Base-by-base conservation (phyloP, 176 grass and related monocot species). In the Triticum dicoccoides region DNA sequence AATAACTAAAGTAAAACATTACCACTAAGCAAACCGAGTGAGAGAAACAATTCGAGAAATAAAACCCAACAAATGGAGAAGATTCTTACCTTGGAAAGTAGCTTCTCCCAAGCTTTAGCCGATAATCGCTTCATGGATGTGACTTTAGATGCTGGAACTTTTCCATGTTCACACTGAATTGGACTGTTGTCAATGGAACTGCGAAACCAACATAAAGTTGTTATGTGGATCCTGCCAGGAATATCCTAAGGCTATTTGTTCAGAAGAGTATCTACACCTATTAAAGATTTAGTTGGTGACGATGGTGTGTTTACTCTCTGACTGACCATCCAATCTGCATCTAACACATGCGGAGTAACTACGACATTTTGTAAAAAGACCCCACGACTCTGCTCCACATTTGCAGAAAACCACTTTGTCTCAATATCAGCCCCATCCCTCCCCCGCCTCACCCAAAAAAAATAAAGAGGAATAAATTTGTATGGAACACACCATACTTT, bases 101-200 rank as follows among this genome's bases (percentile, higher is more conserved):
- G 79, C 38, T 83, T 94, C 64, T 86, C 61, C 97, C 97, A 99
- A 87, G 97, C 88, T 73, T 85, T 85, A 90, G 85, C 69, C 65
- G 97, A 99, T 61, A 99, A 66, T 14, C 94, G 83, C 78, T 99
- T 99, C 87, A 95, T 94, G 7, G 90, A 94, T 82, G 89, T 87
- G 37, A 96, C 87, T 83, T 93, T 96, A 77, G 97, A 91, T 35
- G 89, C 85, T 66, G 94, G 89, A 82, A 96, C 85, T 66, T 99
- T 99, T 91, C 90, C 92, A 78, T 99, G 97, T 68, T 85, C 80
- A 85, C 94, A 99, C 77, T 91, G 90, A 92, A 99, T 91, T 73
- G 66, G 73, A 73, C 89, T 87, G 79, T 99, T 99, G 83, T 96
- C 97, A 65, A 99, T 90, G 34, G 86, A 91, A 65, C 97, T 99